Evolutionary conservation across 2,329 filamentous ascomycete species (phyloP), one percentile per base, ranked within the genome.

Genomic region (Colletotrichum sp.): DNA sequence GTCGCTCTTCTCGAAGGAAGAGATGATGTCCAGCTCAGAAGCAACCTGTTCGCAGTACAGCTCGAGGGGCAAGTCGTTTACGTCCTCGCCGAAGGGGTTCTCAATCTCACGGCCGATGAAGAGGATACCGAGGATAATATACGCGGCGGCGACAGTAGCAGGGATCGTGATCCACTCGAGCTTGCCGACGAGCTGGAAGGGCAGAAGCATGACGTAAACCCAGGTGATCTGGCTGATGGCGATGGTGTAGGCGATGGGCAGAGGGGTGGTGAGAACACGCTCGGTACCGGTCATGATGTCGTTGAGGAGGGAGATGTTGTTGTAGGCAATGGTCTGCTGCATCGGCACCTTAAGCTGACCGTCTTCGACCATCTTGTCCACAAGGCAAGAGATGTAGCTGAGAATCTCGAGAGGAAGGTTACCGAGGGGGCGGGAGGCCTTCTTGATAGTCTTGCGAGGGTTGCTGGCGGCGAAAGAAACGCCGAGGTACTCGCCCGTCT

Each of bases 151-250:
- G 18, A 96, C 86, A 60, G 93, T 93, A 39, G 92, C 95, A 0
- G 95, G 95, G 78, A 97, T 96, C 15, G 95, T 93, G 78, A 96
- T 89, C 93, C 93, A 97, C 9, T 84, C 79, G 1, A 97, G 90
- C 5, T 85, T 82, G 0, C 83, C 81, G 81, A 91, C 91, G 8
- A 97, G 91, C 85, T 97, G 95, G 88, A 97, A 97, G 8, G 95
- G 95, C 2, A 97, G 89, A 36, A 95, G 89, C 79, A 95, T 86
- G 69, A 97, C 92, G 85, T 97, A 97, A 67, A 96, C 90, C 92
- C 94, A 96, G 36, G 95, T 95, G 81, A 97, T 96, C 83, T 97
- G 95, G 25, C 93, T 92, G 82, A 97, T 96, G 80, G 94, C 92
- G 80, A 97, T 97, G 78, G 91, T 92, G 87, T 97, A 97, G 62